Base-by-base conservation (phyloP, 108 stramenopile genomes). In the Cyclotella distinguenda region DNA sequence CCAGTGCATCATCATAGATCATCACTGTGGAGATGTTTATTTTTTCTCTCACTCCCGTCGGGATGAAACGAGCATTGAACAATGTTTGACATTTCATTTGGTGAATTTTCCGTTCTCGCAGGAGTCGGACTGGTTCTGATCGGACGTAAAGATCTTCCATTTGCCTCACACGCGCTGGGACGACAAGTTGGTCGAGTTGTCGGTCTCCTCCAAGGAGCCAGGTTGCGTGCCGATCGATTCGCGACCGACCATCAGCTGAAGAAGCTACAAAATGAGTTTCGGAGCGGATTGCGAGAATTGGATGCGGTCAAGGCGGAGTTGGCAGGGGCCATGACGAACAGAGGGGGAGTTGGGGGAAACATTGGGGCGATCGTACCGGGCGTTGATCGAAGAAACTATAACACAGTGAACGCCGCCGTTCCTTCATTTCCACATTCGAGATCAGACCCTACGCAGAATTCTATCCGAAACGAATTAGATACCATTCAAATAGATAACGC, bases 301-400 rank as follows among this genome's bases (percentile, higher is more conserved):
- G 89, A 90, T 79, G 81, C 83, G 8, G 92, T 93, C 36, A 83
- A 84, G 63, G 82, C 82, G 21, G 91, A 93, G 78, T 68, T 92
- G 44, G 88, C 86, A n/a, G 82, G 85, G 19, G 82, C 86, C 7
- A 84, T 84, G 54, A 72, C 56, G 34, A 40, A 33, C 1, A 50
- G 6, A 4, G 40, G 46, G 6, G 46, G 44, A 25, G 35, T 39
- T 34, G 42, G 49, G 10, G 54, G 82, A 8, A 38, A 44, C 5
- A 59, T 91, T 50, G 86, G 86, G 7, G 69, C 76, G 12, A 82
- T 70, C 23, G 82, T 86, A 11, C 36, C 77, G 1, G 80, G 83
- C 3, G 83, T 81, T 2, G 81, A 85, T 75, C 68, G 72, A 26
- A 49, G 28, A 47, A 68, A 34, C 42, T 13, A 18, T 10, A 22